These are phyloP conservation scores for Blepharisma stoltei DNA, from an alignment of 73 alveolate genomes.

Conservation along the genomic window DNA sequence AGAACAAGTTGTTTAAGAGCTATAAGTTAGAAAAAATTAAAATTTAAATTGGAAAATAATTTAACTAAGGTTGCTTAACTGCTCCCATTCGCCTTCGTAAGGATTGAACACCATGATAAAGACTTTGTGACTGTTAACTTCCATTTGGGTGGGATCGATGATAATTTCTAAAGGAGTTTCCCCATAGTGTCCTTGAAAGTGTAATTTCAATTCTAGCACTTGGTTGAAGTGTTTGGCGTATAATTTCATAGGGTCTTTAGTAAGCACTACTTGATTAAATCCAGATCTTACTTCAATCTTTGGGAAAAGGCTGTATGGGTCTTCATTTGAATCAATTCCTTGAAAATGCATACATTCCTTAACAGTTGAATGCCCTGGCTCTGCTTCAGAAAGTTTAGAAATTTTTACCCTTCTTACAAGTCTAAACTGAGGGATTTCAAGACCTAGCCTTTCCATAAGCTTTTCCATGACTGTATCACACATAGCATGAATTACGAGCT, in stretches of 20 bases:
- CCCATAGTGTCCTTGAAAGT: slow-evolving; percentile 62
- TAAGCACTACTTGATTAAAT: slow-evolving; percentile 23
- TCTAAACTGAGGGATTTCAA: slow-evolving; percentile 64
- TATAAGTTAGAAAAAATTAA: too few relatives aligned
- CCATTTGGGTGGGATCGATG: too few relatives aligned
- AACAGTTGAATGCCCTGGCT: slow-evolving; percentile 21
- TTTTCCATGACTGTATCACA: slow-evolving; percentile 72
- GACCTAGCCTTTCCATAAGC: slow-evolving; percentile 53
- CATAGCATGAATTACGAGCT: slow-evolving; percentile 57
- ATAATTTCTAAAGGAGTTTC: slow-evolving; percentile 42
- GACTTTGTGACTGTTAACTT: neutral
- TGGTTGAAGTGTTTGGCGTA: neutral
- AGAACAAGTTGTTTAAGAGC: too few relatives aligned
- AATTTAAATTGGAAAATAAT: too few relatives aligned
- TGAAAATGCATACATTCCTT: slow-evolving; percentile 41
- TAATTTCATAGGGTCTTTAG: slow-evolving; percentile 2
- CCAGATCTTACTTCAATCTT: slow-evolving; percentile 22
- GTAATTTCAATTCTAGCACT: slow-evolving; percentile 30
- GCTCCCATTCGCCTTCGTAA: slow-evolving; percentile 41
- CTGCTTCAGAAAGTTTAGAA: slow-evolving; percentile 1
- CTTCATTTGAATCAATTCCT: slow-evolving; percentile 39
- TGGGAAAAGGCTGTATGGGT: slow-evolving; percentile 21
- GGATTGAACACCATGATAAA: slow-evolving; percentile 50
- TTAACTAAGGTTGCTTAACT: too few relatives aligned
- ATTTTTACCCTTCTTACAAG: slow-evolving; percentile 45